phyloP scores from a whole-genome alignment of 2,329 filamentous ascomycete species.

The Gaeumannomyces tritici region DNA sequence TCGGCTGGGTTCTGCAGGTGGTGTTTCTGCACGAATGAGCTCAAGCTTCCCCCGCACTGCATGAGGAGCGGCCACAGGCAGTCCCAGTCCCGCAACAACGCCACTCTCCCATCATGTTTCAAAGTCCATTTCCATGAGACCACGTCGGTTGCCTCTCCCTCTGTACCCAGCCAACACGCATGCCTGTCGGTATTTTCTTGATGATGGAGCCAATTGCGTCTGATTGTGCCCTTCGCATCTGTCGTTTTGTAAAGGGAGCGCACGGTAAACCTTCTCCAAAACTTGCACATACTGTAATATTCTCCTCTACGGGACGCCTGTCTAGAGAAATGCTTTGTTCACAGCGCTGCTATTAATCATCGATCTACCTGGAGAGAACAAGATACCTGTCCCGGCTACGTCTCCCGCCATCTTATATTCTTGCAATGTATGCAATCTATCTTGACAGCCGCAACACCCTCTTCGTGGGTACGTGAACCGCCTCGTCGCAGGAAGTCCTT shows the following conservation, averaged over 20 bases:
- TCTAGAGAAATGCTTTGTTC: neutral
- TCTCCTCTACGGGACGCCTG: neutral
- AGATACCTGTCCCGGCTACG: neutral
- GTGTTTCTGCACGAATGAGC: neutral
- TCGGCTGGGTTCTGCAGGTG: neutral
- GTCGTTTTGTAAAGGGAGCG: neutral
- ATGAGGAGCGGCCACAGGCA: neutral
- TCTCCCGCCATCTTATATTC: neutral
- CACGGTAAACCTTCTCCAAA: neutral
- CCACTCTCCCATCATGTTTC: neutral
- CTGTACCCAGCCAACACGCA: too few species aligned
- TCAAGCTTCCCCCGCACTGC: neutral
- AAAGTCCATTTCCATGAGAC: neutral
- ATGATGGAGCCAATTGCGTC: neutral
- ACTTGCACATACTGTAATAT: neutral
- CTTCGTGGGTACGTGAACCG: too few species aligned
- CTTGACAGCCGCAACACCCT: neutral
- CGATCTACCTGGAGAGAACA: too few species aligned
- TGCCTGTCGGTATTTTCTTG: too few species aligned
- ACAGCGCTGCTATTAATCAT: too few species aligned
- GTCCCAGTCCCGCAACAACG: neutral
- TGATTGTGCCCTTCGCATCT: neutral
- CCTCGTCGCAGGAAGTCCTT: neutral
- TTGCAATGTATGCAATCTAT: neutral
- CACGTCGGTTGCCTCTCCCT: neutral